These are phyloP conservation scores for Catharanthus roseus DNA, from an alignment of 257 asterid species.

Conservation along the genomic window DNA sequence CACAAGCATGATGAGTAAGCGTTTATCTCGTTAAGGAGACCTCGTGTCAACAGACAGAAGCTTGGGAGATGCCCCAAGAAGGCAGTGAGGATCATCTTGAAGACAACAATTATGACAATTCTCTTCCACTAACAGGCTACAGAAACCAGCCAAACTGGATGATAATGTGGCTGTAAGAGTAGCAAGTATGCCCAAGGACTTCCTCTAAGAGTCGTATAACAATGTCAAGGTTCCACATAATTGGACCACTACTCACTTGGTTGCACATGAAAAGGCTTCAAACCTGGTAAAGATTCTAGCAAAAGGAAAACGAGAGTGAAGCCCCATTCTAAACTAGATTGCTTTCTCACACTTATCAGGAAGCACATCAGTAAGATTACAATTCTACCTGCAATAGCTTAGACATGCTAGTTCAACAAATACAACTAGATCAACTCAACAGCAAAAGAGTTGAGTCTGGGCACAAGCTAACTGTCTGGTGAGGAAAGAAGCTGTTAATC, in stretches of 20 bases:
- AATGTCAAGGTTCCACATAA: slow-evolving; percentile 17
- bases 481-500: slow-evolving; percentile 6
- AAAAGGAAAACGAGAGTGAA: slow-evolving; percentile 4
- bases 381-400: slow-evolving; percentile 23
- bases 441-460: slow-evolving; percentile 17
- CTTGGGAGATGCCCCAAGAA: slow-evolving; percentile 10
- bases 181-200: slow-evolving; percentile 2
- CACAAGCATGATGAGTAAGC: not conserved
- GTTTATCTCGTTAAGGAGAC: slow-evolving; percentile 2
- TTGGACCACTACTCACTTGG: slow-evolving; percentile 16
- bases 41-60: slow-evolving; percentile 5
- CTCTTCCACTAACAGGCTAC: slow-evolving; percentile 5
- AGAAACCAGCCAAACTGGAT: slow-evolving; percentile 5
- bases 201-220: slow-evolving; percentile 18
- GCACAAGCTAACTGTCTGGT: slow-evolving; percentile 18
- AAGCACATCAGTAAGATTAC: slow-evolving; percentile 19
- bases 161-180: not conserved
- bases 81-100: not conserved
- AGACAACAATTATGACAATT: slow-evolving; percentile 8
- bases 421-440: slow-evolving; percentile 23
- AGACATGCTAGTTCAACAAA: slow-evolving; percentile 24
- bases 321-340: slow-evolving; percentile 20
- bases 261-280: slow-evolving; percentile 18
- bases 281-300: slow-evolving; percentile 13
- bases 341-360: slow-evolving; percentile 15